Base-by-base conservation (phyloP, 1,139 yeast species). In the Pichia sp. region DNA sequence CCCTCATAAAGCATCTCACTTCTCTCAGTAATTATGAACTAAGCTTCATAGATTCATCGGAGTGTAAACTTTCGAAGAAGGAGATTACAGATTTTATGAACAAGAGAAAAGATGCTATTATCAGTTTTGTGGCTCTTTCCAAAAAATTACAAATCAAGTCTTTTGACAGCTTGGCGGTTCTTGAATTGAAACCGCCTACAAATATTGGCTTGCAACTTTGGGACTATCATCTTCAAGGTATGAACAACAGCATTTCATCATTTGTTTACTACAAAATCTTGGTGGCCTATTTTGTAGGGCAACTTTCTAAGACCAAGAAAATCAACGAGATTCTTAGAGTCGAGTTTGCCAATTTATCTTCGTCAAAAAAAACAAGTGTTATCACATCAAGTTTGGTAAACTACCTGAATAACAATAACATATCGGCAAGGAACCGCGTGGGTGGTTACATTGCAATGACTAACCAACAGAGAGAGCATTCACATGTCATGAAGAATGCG, bases 381-480 rank as follows among this genome's bases (percentile, higher is more conserved):
- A 46, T 53, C 10, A 18, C 31, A 7, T 10, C 19, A n/a, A 13
- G 18, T n/a, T 40, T 51, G 9, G n/a, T 13, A 2, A 22, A 23
- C 9, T 53, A 53, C 41, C 40, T 50, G 10, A 43, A 50, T 22
- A 12, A 16, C 1, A 36, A 42, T 4, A n/a, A 44, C 16, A 31
- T 43, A 22, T 34, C 31, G 16, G 22, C 52, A 30, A 53, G 51
- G 22, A 48, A 48, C 31, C 48, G 43, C 28, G 54, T 50, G 48
- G 55, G 55, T 46, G 51, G 48, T 46, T 50, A 45, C 34, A 47
- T 53, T 26, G 39, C 46, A 5, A 41, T 48, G 44, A 40, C 44
- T 19, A 53, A 51, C 21, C 25, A 44, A n/a, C 44, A 43, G 19
- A 34, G 26, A 13, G 56, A 53, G 37, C 52, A 53, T 51, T 43